Percentiles rank a stretch among this genome's conserved stretches.
phyloP scores from a whole-genome alignment of 1,284 basidiomycete species.

The Cryptococcus depauperatus region DNA sequence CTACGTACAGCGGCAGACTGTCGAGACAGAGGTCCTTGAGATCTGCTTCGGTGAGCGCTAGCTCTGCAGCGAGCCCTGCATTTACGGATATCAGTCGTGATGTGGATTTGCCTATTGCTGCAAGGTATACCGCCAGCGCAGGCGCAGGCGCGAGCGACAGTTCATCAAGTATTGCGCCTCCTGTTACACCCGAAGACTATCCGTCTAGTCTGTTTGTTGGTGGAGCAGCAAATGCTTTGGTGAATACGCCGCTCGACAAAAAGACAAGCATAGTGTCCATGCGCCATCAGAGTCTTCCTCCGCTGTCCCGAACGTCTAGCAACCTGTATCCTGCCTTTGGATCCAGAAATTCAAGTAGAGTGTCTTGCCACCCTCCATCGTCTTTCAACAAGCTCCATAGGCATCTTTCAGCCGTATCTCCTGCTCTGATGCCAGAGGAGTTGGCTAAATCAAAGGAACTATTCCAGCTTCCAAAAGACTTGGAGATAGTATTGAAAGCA shows the following conservation, averaged over 20 bases:
- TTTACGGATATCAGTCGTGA: too few relatives aligned
- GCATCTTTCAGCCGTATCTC: conserved; percentile 9
- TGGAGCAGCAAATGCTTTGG: conserved; percentile 31
- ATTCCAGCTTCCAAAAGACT: conserved; percentile 75
- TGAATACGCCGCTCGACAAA: conserved; percentile 21
- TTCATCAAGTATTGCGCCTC: conserved; percentile 9
- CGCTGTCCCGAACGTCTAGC: conserved; percentile 50
- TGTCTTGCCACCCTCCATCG: neutral
- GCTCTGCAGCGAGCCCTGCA: too few relatives aligned
- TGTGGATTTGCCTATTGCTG: conserved; percentile 79
- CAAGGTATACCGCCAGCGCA: conserved; percentile 65
- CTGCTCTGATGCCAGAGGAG: conserved; percentile 1
- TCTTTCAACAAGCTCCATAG: conserved; percentile 19
- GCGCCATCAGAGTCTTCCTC: conserved; percentile 64
- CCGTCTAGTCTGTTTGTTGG: neutral
- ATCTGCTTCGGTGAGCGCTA: too few relatives aligned
- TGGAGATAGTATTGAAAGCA: conserved; percentile 74
- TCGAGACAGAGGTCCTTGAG: too few relatives aligned
- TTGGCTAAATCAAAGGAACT: too few relatives aligned
- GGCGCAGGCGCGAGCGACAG: conserved; percentile 13
- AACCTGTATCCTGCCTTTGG: too few relatives aligned
- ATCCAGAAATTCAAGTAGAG: too few relatives aligned
- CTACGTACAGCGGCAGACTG: too few relatives aligned
- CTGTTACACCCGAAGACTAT: conserved; percentile 11
- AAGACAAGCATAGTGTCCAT: conserved; percentile 14